These are phyloP conservation scores for Chlamydomonas sphaeroides DNA, from an alignment of 139 green algal genomes.

Conservation along the genomic window DNA sequence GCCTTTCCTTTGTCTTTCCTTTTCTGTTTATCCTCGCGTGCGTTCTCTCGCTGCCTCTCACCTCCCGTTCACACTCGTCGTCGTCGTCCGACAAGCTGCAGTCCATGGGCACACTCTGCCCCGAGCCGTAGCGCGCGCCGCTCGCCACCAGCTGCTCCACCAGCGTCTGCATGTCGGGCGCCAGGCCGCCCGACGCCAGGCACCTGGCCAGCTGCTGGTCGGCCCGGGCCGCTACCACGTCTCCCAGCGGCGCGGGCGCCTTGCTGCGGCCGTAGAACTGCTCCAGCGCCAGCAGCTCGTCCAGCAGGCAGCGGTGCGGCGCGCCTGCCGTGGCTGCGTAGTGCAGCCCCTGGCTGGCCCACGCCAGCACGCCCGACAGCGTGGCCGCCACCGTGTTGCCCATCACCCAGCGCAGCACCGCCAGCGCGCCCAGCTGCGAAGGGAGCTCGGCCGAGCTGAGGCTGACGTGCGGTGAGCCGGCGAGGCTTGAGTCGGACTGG, in stretches of 20 bases:
- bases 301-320: conserved; percentile 31
- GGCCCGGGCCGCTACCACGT: conserved; percentile 3
- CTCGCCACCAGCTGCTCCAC: no score
- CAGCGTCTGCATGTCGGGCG: no score
- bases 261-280: conserved; percentile 31
- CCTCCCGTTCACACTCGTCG: conserved; percentile 57
- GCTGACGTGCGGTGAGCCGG: no score
- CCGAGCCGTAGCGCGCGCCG: conserved; percentile 1
- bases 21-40: no score
- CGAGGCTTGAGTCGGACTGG: no score
- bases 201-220: no score
- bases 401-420: conserved; percentile 66
- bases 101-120: background rate
- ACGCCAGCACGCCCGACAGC: conserved; percentile 36
- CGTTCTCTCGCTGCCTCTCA: no score
- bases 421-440: background rate
- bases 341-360: conserved; percentile 52
- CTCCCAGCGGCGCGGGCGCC: background rate
- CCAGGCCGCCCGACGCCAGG: no score
- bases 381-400: conserved; percentile 60
- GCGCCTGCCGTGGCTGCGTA: conserved; percentile 44
- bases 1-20: no score
- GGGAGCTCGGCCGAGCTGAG: no score
- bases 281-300: conserved; percentile 50
- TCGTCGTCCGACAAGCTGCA: conserved; percentile 56